These are phyloP conservation scores for Saturnispora bothae DNA, from an alignment of 805 yeast species.

Conservation along the genomic window DNA sequence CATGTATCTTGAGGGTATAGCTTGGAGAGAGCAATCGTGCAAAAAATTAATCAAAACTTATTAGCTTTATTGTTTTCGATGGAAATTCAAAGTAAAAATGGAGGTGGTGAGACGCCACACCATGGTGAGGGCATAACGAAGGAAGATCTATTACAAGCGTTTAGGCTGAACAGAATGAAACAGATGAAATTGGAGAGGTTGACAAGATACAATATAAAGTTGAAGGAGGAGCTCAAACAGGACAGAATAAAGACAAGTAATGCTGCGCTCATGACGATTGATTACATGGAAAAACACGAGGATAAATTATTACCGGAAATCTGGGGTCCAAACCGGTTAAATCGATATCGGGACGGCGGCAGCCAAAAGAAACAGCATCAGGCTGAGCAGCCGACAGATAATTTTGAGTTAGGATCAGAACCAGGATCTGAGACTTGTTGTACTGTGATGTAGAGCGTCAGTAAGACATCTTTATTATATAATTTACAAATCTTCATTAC, in stretches of 20 bases:
- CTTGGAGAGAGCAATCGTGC: neutral
- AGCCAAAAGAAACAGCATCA: slow-evolving; percentile 26
- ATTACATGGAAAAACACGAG: slow-evolving; percentile 32
- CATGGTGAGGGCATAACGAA: neutral
- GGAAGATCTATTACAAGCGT: slow-evolving; percentile 17
- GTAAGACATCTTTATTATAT: no score
- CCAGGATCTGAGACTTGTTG: slow-evolving; percentile 19
- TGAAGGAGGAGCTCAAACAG: slow-evolving; percentile 39
- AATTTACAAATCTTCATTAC: neutral
- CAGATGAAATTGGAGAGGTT: slow-evolving; percentile 51
- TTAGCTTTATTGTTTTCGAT: neutral
- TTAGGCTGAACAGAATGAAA: slow-evolving; percentile 34
- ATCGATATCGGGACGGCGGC: slow-evolving; percentile 19
- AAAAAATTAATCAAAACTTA: neutral
- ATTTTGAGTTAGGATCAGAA: no score
- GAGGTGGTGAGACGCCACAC: neutral
- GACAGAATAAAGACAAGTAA: slow-evolving; percentile 57
- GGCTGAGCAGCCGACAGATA: neutral
- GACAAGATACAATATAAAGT: slow-evolving; percentile 42
- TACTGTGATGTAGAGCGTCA: slow-evolving; percentile 21
- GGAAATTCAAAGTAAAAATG: neutral
- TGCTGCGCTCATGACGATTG: slow-evolving; percentile 40
- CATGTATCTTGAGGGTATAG: neutral
- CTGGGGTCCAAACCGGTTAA: slow-evolving; percentile 25
- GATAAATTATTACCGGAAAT: slow-evolving; percentile 38